phyloP scores from a whole-genome alignment of 345 rosid genomes.

The Populus euphratica region DNA sequence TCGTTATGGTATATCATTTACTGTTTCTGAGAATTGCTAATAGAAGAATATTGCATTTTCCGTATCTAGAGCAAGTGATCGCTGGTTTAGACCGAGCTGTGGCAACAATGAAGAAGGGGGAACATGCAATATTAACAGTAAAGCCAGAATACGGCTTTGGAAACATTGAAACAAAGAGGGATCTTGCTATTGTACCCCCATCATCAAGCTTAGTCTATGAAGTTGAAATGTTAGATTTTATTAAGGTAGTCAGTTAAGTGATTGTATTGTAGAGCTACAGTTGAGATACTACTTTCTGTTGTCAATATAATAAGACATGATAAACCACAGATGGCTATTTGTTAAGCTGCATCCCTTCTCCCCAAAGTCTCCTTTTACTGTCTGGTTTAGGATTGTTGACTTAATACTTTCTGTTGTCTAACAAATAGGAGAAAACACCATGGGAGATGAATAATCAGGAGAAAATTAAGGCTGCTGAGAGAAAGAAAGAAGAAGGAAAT shows the following conservation, averaged over 20 bases:
- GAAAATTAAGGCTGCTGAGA: conserved; percentile 45
- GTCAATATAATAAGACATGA: too few species aligned
- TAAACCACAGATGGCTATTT: too few species aligned
- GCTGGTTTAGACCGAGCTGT: conserved; percentile 48
- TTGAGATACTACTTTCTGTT: not conserved
- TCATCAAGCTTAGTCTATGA: conserved; percentile 41
- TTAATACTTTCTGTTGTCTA: not conserved
- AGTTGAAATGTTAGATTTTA: conserved; percentile 45
- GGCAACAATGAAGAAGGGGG: conserved; percentile 55
- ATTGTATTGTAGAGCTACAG: not conserved
- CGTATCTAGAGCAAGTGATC: conserved; percentile 42
- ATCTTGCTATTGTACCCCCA: conserved; percentile 41
- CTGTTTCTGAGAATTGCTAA: not conserved
- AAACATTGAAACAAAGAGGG: conserved; percentile 29
- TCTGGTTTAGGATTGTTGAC: not conserved
- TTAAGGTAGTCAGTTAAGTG: conserved; percentile 31
- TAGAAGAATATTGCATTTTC: not conserved
- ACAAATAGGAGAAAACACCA: conserved; percentile 38
- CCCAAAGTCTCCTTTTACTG: not conserved
- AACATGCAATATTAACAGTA: conserved; percentile 39
- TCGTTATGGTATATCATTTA: not conserved
- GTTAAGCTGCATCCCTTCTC: not conserved
- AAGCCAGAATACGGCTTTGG: conserved; percentile 54
- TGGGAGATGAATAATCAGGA: conserved; percentile 49
- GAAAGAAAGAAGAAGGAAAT: conserved; percentile 60